Conservation (phyloP, 495 filamentous ascomycete genomes). For the Niebla homalea region DNA sequence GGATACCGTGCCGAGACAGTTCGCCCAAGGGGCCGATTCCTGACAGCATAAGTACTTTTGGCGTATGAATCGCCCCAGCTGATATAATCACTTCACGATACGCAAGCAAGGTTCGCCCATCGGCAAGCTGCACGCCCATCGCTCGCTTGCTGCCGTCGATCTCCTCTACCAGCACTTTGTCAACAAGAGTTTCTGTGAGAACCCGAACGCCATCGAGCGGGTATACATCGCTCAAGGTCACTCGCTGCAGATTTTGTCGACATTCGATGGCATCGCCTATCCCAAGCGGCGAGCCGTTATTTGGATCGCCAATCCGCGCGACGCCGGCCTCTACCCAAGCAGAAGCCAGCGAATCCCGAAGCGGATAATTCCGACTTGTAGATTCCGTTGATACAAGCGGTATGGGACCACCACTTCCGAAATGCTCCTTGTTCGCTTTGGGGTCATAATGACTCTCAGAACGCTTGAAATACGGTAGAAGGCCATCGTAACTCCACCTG, state of each 20-base stretch:
- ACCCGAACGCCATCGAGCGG: slow-evolving; percentile 12
- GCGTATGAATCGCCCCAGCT: slow-evolving; percentile 37
- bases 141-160: slow-evolving; percentile 5
- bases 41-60: slow-evolving; percentile 44
- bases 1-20: slow-evolving; percentile 26
- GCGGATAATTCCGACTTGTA: slow-evolving; percentile 18
- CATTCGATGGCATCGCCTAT: not conserved
- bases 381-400: slow-evolving; percentile 10
- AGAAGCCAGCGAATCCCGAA: slow-evolving; percentile 5
- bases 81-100: slow-evolving; percentile 36
- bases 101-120: slow-evolving; percentile 13
- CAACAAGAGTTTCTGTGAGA: slow-evolving; percentile 5
- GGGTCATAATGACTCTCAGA: slow-evolving; percentile 12
- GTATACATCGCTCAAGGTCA: slow-evolving; percentile 2
- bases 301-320: not conserved
- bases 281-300: not conserved
- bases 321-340: not conserved
- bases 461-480: slow-evolving; percentile 20
- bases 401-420: slow-evolving; percentile 21
- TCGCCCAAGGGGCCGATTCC: slow-evolving; percentile 34
- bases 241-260: not conserved
- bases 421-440: slow-evolving; percentile 8
- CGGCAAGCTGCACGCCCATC: slow-evolving; percentile 16
- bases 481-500: slow-evolving; percentile 23
- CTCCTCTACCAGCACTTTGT: slow-evolving; percentile 20